Percentiles rank a stretch among this genome's conserved stretches.
Conservation (phyloP, 2,329 filamentous ascomycete species). For the Thermoascus crustaceus region DNA sequence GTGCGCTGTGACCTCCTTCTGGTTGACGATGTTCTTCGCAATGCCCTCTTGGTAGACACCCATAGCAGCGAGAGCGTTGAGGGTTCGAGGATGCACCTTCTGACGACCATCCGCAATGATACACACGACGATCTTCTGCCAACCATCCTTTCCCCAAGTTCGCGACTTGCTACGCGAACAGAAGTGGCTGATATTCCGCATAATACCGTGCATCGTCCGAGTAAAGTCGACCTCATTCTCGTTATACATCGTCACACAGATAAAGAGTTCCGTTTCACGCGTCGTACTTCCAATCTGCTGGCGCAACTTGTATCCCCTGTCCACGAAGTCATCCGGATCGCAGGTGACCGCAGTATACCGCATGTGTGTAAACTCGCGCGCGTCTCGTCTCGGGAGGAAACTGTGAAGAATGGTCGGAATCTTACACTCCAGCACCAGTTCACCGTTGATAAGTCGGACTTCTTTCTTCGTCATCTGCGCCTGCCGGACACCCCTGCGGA, state of each 20-base stretch:
- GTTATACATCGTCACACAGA: constrained; percentile 98
- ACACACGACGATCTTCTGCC: constrained; percentile 98
- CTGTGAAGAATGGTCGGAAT: constrained; percentile 98
- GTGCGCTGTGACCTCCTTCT: constrained; percentile 88
- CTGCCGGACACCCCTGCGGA: constrained; percentile 74
- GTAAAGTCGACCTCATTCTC: constrained; percentile 96
- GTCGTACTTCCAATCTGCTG: constrained; percentile 78
- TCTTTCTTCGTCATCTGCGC: constrained; percentile 90
- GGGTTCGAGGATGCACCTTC: constrained; percentile 84
- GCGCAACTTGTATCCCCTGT: constrained; percentile 81
- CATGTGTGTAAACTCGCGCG: constrained; percentile 97
- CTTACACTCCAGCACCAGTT: constrained; percentile 96
- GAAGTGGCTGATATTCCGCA: constrained; percentile 97
- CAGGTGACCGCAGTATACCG: constrained; percentile 98
- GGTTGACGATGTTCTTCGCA: constrained; percentile 96
- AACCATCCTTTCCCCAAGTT: constrained; percentile 93
- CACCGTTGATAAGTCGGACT: constrained; percentile 92
- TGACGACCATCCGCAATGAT: constrained; percentile 91
- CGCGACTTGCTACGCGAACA: constrained; percentile 85
- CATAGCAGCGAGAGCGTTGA: constrained; percentile 92
- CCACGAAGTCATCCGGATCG: constrained; percentile 87
- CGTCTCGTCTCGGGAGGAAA: constrained; percentile 85
- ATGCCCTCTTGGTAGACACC: constrained; percentile 98
- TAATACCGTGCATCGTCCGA: constrained; percentile 95
- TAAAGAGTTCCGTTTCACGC: constrained; percentile 89